Evolutionary conservation across 805 yeast genomes (phyloP).

Genomic region (Spencermartinsiella europaea): DNA sequence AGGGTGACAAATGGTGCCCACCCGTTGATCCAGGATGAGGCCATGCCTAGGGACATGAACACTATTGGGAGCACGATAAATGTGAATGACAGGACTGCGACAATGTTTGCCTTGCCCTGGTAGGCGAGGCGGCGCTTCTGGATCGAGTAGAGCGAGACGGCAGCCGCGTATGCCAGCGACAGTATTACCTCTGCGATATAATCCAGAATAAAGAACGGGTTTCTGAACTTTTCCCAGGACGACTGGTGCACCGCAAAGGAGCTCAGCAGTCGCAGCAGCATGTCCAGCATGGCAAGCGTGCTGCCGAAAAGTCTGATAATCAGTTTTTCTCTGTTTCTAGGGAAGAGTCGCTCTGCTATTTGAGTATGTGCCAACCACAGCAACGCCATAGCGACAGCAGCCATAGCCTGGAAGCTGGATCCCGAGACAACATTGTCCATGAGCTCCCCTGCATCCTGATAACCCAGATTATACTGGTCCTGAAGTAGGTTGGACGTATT

Average conservation of each 20-base stretch:
- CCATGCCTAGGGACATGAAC: constrained; percentile 32
- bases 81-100: constrained; percentile 42
- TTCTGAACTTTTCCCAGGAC: constrained; percentile 20
- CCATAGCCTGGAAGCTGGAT: constrained; percentile 35
- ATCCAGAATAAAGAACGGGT: constrained; percentile 30
- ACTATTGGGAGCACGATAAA: constrained; percentile 36
- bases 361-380: constrained; percentile 54
- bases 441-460: constrained; percentile 47
- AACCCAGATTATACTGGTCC: constrained; percentile 47
- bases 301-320: constrained; percentile 32
- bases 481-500: constrained; percentile 43
- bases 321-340: constrained; percentile 31
- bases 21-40: constrained; percentile 38
- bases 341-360: constrained; percentile 39
- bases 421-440: constrained; percentile 36
- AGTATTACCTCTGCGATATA: constrained; percentile 17
- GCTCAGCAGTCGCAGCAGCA: constrained; percentile 11
- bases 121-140: constrained; percentile 40
- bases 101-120: constrained; percentile 41
- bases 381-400: constrained; percentile 40
- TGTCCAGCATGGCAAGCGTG: constrained; percentile 26
- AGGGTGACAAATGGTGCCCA: constrained; percentile 47
- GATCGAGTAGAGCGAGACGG: constrained; percentile 26
- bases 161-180: not conserved
- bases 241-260: constrained; percentile 17